A percentile compares a stretch with the other conserved stretches of the same genome.
Evolutionary conservation across 768 basidiomycete species (phyloP).

Genomic region (Amanita rimosa): DNA sequence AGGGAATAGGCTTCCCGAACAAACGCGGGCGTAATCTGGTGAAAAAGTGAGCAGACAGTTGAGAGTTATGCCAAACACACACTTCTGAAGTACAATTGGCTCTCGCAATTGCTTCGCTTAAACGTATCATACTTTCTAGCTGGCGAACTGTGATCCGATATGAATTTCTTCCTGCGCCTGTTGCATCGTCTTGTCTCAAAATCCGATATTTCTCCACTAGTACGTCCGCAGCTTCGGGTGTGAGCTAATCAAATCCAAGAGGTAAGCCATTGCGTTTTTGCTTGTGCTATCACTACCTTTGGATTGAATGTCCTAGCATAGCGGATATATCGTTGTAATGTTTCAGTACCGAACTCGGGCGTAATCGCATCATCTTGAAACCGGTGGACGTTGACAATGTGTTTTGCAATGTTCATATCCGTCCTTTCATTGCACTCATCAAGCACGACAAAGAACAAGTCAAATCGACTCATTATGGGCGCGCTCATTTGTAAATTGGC

Average conservation of each 20-base stretch:
- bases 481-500: slow-evolving; percentile 96
- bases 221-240: slow-evolving; percentile 84
- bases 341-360: slow-evolving; percentile 96
- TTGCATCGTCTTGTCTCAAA: slow-evolving; percentile 85
- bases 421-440: slow-evolving; percentile 93
- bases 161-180: slow-evolving; percentile 80
- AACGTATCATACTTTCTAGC: slow-evolving; percentile 95
- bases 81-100: slow-evolving; percentile 95
- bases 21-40: slow-evolving; percentile 83
- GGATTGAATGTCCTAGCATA: slow-evolving; percentile 97
- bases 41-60: not conserved
- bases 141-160: slow-evolving; percentile 98
- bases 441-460: slow-evolving; percentile 95
- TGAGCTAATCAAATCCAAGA: slow-evolving; percentile 44
- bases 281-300: slow-evolving; percentile 46
- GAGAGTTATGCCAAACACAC: slow-evolving; percentile 11
- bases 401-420: slow-evolving; percentile 88
- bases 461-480: slow-evolving; percentile 98
- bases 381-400: slow-evolving; percentile 96
- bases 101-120: slow-evolving; percentile 94
- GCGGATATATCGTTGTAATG: slow-evolving; percentile 91
- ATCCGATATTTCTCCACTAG: slow-evolving; percentile 93
- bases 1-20: slow-evolving; percentile 94
- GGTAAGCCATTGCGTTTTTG: slow-evolving; percentile 1
- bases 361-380: slow-evolving; percentile 91